Evolutionary conservation across 495 filamentous ascomycete species (phyloP).

Genomic region (Talaromyces stipitatus): DNA sequence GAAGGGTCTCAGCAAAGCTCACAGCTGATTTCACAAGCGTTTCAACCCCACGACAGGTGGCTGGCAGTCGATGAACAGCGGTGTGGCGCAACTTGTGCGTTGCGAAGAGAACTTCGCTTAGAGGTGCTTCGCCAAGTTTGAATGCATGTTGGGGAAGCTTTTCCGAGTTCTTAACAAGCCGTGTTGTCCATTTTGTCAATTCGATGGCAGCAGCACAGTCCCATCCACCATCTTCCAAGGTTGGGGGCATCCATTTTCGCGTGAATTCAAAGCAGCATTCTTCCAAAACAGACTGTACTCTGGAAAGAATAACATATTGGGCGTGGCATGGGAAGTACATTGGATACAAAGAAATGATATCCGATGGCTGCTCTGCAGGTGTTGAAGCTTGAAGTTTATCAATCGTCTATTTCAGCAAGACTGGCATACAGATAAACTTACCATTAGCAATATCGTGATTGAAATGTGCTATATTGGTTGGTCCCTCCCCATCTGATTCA

Average conservation of each 20-base stretch:
- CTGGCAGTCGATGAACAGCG: slow-evolving; percentile 26
- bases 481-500: slow-evolving; percentile 10
- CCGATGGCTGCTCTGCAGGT: neutral
- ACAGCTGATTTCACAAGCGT: slow-evolving; percentile 22
- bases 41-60: slow-evolving; percentile 18
- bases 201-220: slow-evolving; percentile 30
- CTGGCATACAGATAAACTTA: neutral
- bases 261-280: slow-evolving; percentile 35
- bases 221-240: slow-evolving; percentile 18
- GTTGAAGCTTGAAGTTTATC: neutral
- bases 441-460: neutral
- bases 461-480: neutral
- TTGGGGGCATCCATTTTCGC: slow-evolving; percentile 22
- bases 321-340: slow-evolving; percentile 30
- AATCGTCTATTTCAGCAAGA: neutral
- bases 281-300: slow-evolving; percentile 29
- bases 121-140: slow-evolving; percentile 6
- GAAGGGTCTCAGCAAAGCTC: slow-evolving; percentile 18
- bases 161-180: slow-evolving; percentile 14
- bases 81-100: slow-evolving; percentile 24
- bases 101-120: slow-evolving; percentile 17
- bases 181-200: slow-evolving; percentile 26
- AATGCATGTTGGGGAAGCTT: slow-evolving; percentile 17
- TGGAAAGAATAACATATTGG: slow-evolving; percentile 29
- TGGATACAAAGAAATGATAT: slow-evolving; percentile 22